These are phyloP conservation scores for Spathaspora sp. DNA, from an alignment of 805 yeast genomes.

Conservation along the genomic window DNA sequence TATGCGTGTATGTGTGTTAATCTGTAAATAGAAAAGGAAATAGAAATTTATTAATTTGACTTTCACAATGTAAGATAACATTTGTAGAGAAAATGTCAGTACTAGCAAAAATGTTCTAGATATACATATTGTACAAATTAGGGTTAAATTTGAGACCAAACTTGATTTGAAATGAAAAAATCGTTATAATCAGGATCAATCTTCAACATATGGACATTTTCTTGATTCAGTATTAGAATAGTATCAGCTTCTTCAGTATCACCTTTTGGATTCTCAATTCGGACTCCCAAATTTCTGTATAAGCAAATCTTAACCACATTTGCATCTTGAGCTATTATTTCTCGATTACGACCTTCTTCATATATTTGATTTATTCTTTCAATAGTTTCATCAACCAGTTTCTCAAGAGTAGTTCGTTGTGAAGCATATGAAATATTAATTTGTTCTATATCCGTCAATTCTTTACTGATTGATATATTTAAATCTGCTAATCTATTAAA, in stretches of 20 bases:
- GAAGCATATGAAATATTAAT: conserved; percentile 31
- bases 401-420: conserved; percentile 32
- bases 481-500: conserved; percentile 37
- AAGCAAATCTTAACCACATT: conserved; percentile 53
- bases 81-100: too few relatives aligned
- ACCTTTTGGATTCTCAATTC: conserved; percentile 31
- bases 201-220: conserved; percentile 45
- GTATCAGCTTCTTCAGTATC: conserved; percentile 8
- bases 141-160: conserved; percentile 58
- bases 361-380: conserved; percentile 23
- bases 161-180: conserved; percentile 67
- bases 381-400: conserved; percentile 36
- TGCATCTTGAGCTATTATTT: conserved; percentile 24
- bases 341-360: conserved; percentile 14
- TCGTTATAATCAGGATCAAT: conserved; percentile 57
- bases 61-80: neutral
- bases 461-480: conserved; percentile 51
- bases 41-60: neutral
- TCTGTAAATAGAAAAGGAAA: neutral
- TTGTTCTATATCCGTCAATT: conserved; percentile 46
- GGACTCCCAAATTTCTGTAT: conserved; percentile 58
- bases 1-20: neutral
- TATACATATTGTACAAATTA: neutral
- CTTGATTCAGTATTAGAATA: conserved; percentile 29
- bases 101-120: too few relatives aligned